Conservation (phyloP, 148 eudicot species). For the Polygonum maritimum region DNA sequence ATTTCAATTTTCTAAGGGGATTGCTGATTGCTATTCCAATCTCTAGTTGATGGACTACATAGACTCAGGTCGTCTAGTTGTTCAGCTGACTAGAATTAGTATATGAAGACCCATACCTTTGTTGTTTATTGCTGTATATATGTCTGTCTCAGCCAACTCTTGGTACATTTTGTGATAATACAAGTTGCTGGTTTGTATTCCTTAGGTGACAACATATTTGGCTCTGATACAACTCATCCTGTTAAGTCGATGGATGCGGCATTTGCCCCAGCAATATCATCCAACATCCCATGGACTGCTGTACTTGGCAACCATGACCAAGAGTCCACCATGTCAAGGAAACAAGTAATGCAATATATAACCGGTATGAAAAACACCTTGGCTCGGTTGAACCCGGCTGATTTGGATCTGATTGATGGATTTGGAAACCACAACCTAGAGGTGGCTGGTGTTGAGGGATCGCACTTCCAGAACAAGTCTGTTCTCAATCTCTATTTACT, state of each 20-base stretch:
- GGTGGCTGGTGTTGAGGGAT: slow-evolving; percentile 61
- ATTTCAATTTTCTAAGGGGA: not conserved
- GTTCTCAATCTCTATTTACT: slow-evolving; percentile 75
- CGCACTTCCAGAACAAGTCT: slow-evolving; percentile 59
- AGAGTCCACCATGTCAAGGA: slow-evolving; percentile 62
- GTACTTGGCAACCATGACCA: slow-evolving; percentile 95
- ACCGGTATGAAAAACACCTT: slow-evolving; percentile 61
- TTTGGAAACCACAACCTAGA: slow-evolving; percentile 89
- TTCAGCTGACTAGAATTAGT: not conserved
- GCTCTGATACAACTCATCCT: slow-evolving; percentile 52
- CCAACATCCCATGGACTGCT: slow-evolving; percentile 87
- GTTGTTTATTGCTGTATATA: not conserved
- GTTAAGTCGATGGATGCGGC: slow-evolving; percentile 66
- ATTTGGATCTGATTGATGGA: slow-evolving; percentile 52
- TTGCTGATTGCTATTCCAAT: not conserved
- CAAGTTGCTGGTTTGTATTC: not conserved
- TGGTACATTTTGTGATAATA: not conserved
- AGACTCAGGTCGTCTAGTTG: not conserved
- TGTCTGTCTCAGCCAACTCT: not conserved
- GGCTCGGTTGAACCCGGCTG: slow-evolving; percentile 61
- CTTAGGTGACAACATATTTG: slow-evolving; percentile 84
- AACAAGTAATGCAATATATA: slow-evolving; percentile 72
- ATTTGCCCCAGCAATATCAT: slow-evolving; percentile 57
- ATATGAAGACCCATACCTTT: not conserved
- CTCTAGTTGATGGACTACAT: not conserved